Evolutionary conservation across 768 basidiomycete species (phyloP).

Genomic region (button mushroom (Agaricus bisporus)): DNA sequence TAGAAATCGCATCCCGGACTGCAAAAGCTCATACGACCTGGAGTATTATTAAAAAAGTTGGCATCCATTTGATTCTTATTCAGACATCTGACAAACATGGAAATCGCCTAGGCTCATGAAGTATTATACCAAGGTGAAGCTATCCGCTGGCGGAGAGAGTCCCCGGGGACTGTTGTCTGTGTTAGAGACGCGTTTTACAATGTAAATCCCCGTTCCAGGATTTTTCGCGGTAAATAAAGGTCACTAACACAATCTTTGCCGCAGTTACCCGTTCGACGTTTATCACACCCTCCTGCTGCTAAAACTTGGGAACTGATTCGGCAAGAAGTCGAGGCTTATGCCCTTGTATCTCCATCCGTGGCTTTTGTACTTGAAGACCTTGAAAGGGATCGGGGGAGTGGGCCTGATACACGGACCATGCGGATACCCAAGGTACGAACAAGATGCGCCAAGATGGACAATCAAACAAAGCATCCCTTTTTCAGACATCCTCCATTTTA

Average conservation of each 20-base stretch:
- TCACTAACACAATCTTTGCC: slow-evolving; percentile 7
- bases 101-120: slow-evolving; percentile 48
- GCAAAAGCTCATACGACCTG: slow-evolving; percentile 54
- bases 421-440: slow-evolving; percentile 60
- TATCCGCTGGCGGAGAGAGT: slow-evolving; percentile 67
- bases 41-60: slow-evolving; percentile 76
- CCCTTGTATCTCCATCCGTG: slow-evolving; percentile 67
- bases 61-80: not conserved
- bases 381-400: slow-evolving; percentile 28
- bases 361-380: slow-evolving; percentile 62
- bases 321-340: slow-evolving; percentile 65
- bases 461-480: not conserved
- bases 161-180: slow-evolving; percentile 73
- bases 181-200: slow-evolving; percentile 90
- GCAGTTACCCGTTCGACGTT: slow-evolving; percentile 77
- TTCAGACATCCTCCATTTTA: slow-evolving; percentile 59
- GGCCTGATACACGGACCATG: slow-evolving; percentile 40
- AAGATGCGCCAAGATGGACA: not conserved
- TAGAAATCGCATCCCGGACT: slow-evolving; percentile 83
- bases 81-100: not conserved
- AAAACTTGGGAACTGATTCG: slow-evolving; percentile 64
- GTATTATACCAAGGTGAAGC: slow-evolving; percentile 68
- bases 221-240: not conserved
- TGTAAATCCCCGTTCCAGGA: slow-evolving; percentile 32
- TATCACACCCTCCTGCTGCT: slow-evolving; percentile 54